Conservation (phyloP, 2,329 filamentous ascomycete species). For the Botrytis fragariae region DNA sequence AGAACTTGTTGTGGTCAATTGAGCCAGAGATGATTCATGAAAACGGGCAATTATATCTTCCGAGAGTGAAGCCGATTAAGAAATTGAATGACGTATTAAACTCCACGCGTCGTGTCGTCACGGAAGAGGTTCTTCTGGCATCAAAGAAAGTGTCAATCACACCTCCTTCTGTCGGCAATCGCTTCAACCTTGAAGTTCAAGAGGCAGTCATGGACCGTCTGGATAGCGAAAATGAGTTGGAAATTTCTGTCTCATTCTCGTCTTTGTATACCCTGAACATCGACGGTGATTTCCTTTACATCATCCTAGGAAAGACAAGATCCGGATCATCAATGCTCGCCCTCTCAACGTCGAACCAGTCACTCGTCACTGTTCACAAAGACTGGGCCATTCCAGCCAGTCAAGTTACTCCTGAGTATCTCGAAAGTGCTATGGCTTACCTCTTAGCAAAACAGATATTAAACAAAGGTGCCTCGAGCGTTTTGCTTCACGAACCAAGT, state of each 20-base stretch:
- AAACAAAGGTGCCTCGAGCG: not conserved
- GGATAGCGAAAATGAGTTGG: not conserved
- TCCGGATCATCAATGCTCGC: slow-evolving; percentile 4
- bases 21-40: slow-evolving; percentile 27
- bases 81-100: slow-evolving; percentile 25
- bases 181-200: not conserved
- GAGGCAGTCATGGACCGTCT: not conserved
- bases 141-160: not conserved
- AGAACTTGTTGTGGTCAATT: slow-evolving; percentile 22
- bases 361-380: not conserved
- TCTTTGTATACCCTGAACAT: not conserved
- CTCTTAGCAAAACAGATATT: slow-evolving; percentile 11
- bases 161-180: not conserved
- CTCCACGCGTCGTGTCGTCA: slow-evolving; percentile 20
- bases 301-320: not conserved
- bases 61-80: slow-evolving; percentile 22
- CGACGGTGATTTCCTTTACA: not conserved
- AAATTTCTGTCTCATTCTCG: not conserved
- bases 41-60: slow-evolving; percentile 21
- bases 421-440: not conserved
- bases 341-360: not conserved
- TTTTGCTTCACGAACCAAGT: slow-evolving; percentile 9
- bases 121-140: slow-evolving; percentile 12
- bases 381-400: not conserved
- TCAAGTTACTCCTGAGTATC: not conserved